phyloP scores from a whole-genome alignment of 1,284 basidiomycete genomes.

The Anthracocystis panici-leucophaei region DNA sequence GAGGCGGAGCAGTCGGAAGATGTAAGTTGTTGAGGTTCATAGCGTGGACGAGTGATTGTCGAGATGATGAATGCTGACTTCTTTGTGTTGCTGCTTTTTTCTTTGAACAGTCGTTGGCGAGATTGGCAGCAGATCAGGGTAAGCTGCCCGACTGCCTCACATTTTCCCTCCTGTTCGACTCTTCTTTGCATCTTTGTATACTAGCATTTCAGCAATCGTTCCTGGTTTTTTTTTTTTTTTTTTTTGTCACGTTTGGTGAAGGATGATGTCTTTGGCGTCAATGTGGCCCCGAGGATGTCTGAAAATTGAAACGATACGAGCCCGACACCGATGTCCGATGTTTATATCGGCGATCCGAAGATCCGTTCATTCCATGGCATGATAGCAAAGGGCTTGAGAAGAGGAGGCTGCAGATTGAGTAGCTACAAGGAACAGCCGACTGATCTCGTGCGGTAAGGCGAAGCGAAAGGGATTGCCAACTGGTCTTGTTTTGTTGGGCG shows the following conservation, averaged over 20 bases:
- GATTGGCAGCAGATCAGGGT: slow-evolving; percentile 62
- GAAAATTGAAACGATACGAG: background rate
- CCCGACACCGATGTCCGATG: no score
- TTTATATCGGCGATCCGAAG: no score
- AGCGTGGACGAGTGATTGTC: background rate
- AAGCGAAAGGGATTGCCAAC: no score
- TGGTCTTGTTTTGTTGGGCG: slow-evolving; percentile 21
- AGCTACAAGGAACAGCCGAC: no score
- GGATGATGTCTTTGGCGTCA: background rate
- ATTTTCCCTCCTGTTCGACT: background rate
- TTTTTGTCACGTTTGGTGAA: background rate
- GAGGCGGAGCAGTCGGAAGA: slow-evolving; percentile 70
- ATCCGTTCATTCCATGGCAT: no score
- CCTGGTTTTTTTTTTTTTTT: background rate
- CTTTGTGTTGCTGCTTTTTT: background rate
- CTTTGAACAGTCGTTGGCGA: slow-evolving; percentile 50
- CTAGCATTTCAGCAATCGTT: slow-evolving; percentile 10
- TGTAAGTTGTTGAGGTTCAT: slow-evolving; percentile 38
- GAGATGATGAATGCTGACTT: slow-evolving; percentile 9
- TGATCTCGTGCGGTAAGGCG: background rate
- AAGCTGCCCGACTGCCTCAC: background rate
- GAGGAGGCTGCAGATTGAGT: no score
- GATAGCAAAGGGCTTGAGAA: no score
- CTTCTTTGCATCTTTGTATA: slow-evolving; percentile 11
- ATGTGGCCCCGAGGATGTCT: background rate